Base-by-base conservation (phyloP, 78 protist species). In the Dictyostelium discoideum region DNA sequence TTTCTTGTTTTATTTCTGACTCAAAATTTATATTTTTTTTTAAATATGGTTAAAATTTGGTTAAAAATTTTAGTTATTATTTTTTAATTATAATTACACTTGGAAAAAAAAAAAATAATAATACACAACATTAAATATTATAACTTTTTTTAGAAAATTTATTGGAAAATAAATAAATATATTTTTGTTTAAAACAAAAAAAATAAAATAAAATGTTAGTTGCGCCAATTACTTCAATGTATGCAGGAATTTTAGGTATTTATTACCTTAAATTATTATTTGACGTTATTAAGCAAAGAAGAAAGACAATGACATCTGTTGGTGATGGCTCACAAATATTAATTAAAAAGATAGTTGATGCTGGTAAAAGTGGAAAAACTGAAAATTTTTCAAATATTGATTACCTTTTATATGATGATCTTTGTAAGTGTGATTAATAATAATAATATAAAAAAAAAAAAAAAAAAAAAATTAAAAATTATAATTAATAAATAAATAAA, bases 261-360 rank as follows among this genome's bases (percentile, higher is more conserved):
- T 63, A 76, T 37, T 88, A 88, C 13, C 5, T 69, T 5, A 32
- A 37, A 7, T 32, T 88, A 5, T 57, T 82, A 26, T 2, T 63
- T 9, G 9, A 48, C 0, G 87, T 88, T 46, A 54, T 60, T 3
- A 57, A 48, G 6, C 14, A 73, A 22, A 42, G 92, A 37, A 4
- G n/a, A 6, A 54, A 48, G 20, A 42, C 16, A 10, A 13, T 11
- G 2, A 10, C 77, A 5, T 11, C 73, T 5, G 9, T 76, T 32
- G 92, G 92, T 20, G 92, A 86, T 86, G 92, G 92, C 7, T 46
- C 84, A 26, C n/a, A 20, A 6, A 9, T 6, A 72, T n/a, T 26
- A n/a, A 72, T 72, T 24, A 1, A 24, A 72, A 29, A 26, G 29
- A 72, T 72, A 0, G 11, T 72, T 29, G 24, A 9, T 72, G 40